phyloP scores from a whole-genome alignment of 148 eudicot genomes.

The Rhododendron simsii region DNA sequence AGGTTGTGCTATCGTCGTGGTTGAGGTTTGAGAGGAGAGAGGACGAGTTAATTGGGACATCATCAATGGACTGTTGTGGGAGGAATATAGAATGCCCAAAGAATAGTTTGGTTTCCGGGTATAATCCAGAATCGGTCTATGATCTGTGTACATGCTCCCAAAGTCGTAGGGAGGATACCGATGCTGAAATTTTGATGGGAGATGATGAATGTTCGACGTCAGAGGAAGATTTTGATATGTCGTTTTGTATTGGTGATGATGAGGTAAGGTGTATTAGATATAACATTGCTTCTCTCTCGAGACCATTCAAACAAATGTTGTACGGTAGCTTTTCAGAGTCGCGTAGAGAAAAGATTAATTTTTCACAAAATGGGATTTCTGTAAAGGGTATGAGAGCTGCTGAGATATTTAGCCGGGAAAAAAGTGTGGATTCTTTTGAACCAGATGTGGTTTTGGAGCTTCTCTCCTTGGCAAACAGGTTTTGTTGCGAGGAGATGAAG shows the following conservation, averaged over 20 bases:
- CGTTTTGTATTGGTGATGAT: slow-evolving; percentile 55
- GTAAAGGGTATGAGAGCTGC: slow-evolving; percentile 59
- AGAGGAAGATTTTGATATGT: slow-evolving; percentile 38
- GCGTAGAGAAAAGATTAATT: slow-evolving; percentile 55
- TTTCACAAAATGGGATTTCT: slow-evolving; percentile 57
- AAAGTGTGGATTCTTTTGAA: slow-evolving; percentile 43
- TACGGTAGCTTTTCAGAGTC: slow-evolving; percentile 68
- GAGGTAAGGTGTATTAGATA: slow-evolving; percentile 60
- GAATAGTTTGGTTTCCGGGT: slow-evolving; percentile 45
- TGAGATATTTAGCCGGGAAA: slow-evolving; percentile 70
- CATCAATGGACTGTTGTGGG: slow-evolving; percentile 54
- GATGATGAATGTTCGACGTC: slow-evolving; percentile 48
- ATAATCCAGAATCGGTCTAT: slow-evolving; percentile 48
- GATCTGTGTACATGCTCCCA: slow-evolving; percentile 38
- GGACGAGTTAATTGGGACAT: slow-evolving; percentile 44
- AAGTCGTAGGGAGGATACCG: slow-evolving; percentile 3
- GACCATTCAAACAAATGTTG: slow-evolving; percentile 65
- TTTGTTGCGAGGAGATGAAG: slow-evolving; percentile 81
- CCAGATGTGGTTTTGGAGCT: slow-evolving; percentile 63
- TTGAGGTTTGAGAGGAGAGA: slow-evolving; percentile 61
- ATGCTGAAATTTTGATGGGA: background rate
- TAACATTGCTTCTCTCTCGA: slow-evolving; percentile 63
- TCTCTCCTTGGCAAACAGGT: slow-evolving; percentile 62
- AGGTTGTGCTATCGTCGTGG: slow-evolving; percentile 62
- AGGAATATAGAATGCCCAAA: slow-evolving; percentile 50